Percentiles rank a stretch among this genome's conserved stretches.
Conservation (phyloP, 495 filamentous ascomycete genomes). For the Aspergillus incahuasiensis region DNA sequence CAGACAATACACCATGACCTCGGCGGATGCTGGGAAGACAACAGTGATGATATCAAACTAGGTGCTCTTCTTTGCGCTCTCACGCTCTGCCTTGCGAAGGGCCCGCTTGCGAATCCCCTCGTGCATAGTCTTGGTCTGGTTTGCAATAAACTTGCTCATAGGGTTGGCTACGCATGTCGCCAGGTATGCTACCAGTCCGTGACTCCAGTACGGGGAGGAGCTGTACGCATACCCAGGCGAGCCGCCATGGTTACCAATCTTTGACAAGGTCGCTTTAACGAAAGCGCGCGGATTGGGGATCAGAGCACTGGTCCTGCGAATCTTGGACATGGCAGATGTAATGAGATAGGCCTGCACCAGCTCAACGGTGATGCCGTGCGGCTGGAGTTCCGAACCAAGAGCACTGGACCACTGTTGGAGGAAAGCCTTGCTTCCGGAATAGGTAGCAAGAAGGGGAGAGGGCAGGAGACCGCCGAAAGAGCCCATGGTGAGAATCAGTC, state of each 20-base stretch:
- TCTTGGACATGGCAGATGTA: constrained; percentile 93
- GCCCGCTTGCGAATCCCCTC: constrained; percentile 81
- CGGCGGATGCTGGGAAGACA: not conserved
- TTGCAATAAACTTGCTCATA: constrained; percentile 56
- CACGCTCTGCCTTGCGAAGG: constrained; percentile 81
- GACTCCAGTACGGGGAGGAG: constrained; percentile 89
- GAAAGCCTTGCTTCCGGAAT: constrained; percentile 97
- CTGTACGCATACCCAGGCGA: constrained; percentile 70
- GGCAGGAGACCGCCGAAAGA: constrained; percentile 89
- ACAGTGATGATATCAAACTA: constrained; percentile 9
- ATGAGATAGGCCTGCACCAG: constrained; percentile 88
- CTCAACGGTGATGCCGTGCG: constrained; percentile 75
- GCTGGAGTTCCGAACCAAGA: constrained; percentile 75
- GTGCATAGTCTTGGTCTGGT: constrained; percentile 75
- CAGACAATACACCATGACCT: not conserved
- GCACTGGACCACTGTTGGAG: constrained; percentile 93
- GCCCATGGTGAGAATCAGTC: constrained; percentile 94
- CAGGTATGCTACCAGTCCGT: constrained; percentile 83
- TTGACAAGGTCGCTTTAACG: constrained; percentile 70
- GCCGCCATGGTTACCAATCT: constrained; percentile 75
- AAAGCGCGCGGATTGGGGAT: constrained; percentile 81
- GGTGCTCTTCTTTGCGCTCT: constrained; percentile 50
- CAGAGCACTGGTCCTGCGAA: constrained; percentile 66
- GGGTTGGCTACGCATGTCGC: constrained; percentile 66
- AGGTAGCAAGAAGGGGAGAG: constrained; percentile 89